Base-by-base conservation (phyloP, 306 rosid genomes). In the Psophocarpus tetragonolobus region DNA sequence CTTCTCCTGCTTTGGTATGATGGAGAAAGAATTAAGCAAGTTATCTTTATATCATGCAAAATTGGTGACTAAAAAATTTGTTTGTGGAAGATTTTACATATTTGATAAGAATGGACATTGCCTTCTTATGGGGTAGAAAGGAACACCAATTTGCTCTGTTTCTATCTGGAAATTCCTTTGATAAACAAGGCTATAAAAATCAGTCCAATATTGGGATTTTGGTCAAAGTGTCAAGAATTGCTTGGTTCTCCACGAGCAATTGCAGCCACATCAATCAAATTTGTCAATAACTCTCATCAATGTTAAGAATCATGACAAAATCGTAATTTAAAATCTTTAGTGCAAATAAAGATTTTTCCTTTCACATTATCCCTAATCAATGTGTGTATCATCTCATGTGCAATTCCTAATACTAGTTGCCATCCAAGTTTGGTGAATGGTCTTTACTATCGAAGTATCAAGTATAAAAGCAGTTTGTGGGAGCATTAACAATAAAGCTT, bases 81-180 rank as follows among this genome's bases (percentile, higher is more conserved):
- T 81, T 50, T 68, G 84, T 80, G 85, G 79, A 38, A 75, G 56
- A 23, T 80, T 68, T 64, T 84, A 85, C 78, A 85, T 88, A 4
- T 65, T 89, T 41, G 83, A 74, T 51, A 76, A 53, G 84, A 76
- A 89, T 74, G 90, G 88, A 1, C 70, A 81, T 60, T 71, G 81
- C 81, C 76, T 87, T 67, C 47, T 89, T 17, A 5, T 86, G 57
- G 85, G 87, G 8, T 92, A 96, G 97, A 92, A 88, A 63, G 97
- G 97, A 41, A 87, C 93, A 13, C 91, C 96, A 13, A 53, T 90
- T 77, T 36, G 2, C 4, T 88, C 90, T 77, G 80, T 90, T 39
- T 92, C 93, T 38, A 86, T 74, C 2, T 92, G 92, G 92, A 88
- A 86, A 64, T 91, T 91, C 63, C 75, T 70, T 44, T 82, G 81